Evolutionary conservation across 345 rosid genomes (phyloP), one percentile per base, ranked within the genome.

Genomic region (Isatis tinctoria): DNA sequence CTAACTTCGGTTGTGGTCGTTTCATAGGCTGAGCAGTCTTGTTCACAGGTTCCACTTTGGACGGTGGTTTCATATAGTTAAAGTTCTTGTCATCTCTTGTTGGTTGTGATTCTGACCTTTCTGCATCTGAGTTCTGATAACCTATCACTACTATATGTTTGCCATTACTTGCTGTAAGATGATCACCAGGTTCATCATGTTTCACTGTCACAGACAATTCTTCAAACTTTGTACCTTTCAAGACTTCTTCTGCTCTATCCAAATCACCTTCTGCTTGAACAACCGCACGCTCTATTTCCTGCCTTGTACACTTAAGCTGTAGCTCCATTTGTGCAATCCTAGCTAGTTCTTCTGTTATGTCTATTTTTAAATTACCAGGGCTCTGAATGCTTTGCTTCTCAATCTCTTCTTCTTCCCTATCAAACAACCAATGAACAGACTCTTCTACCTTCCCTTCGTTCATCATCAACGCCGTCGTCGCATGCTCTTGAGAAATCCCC

Each of bases 401-500:
- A 43, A 77, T 79, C 57, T 82, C 90, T 66, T 90, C 91, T 80
- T 87, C 98, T 40, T 80, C 80, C 58, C 74, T 92, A 67, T 92
- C 98, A 66, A 92, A 87, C 36, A 88, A 77, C 96, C 98, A 92
- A 12, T 87, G 75, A 47, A 92, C 88, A 53, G 98, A 92, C 72
- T 92, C 89, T 80, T 92, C 98, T 72, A 92, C 85, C 69, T 85
- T 88, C 14, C 96, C 98, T 73, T 90, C 90, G 74, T 92, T 90
- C 86, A 92, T 69, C 69, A 90, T 90, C 78, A 92, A 83, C 63
- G 98, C 96, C 72, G 87, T 82, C 5, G 95, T 90, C 16, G 98
- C 88, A 54, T 83, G 90, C 41, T 92, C 98, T 70, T 84, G 95
- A 59, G 90, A 80, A 71, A 92, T 87, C 12, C 98, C 98, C 98